phyloP scores from a whole-genome alignment of 2,329 filamentous ascomycete genomes.

The Phoma herbarum region DNA sequence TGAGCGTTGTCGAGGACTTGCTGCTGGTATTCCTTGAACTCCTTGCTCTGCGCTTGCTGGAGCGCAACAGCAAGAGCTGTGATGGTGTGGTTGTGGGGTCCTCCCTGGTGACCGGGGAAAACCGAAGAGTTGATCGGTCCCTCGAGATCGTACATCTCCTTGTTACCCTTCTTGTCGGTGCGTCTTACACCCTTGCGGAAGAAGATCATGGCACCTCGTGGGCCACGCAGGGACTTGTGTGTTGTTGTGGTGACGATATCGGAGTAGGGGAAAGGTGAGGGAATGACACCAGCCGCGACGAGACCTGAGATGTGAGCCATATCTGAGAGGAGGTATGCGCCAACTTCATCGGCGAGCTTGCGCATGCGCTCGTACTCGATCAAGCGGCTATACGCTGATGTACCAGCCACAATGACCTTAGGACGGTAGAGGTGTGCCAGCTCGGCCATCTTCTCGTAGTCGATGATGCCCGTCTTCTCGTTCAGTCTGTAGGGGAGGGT shows the following conservation, averaged over 20 bases:
- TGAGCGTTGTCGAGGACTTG: constrained; percentile 94
- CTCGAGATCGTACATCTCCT: constrained; percentile 94
- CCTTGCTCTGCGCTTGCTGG: constrained; percentile 87
- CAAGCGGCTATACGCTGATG: constrained; percentile 96
- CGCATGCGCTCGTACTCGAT: constrained; percentile 98
- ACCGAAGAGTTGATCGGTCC: constrained; percentile 98
- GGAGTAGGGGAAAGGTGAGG: constrained; percentile 89
- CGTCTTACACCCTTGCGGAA: constrained; percentile 96
- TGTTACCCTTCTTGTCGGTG: constrained; percentile 88
- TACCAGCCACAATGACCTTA: constrained; percentile 95
- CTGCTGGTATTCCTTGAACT: constrained; percentile 94
- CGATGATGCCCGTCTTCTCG: constrained; percentile 91
- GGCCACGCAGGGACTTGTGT: constrained; percentile 97
- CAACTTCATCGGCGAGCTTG: constrained; percentile 91
- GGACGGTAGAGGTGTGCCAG: constrained; percentile 91
- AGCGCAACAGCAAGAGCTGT: constrained; percentile 94
- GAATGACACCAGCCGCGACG: constrained; percentile 90
- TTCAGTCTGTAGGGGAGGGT: constrained; percentile 96
- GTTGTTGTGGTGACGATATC: constrained; percentile 99
- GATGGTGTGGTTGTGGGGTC: constrained; percentile 99
- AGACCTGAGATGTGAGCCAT: constrained; percentile 99
- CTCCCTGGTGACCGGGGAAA: constrained; percentile 98
- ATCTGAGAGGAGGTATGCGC: constrained; percentile 93
- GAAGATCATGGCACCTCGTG: constrained; percentile 99
- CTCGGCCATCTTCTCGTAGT: constrained; percentile 93